A percentile compares a stretch with the other conserved stretches of the same genome.
Evolutionary conservation across 176 grass and related monocot species (phyloP).

Genomic region (Paspalum vaginatum): DNA sequence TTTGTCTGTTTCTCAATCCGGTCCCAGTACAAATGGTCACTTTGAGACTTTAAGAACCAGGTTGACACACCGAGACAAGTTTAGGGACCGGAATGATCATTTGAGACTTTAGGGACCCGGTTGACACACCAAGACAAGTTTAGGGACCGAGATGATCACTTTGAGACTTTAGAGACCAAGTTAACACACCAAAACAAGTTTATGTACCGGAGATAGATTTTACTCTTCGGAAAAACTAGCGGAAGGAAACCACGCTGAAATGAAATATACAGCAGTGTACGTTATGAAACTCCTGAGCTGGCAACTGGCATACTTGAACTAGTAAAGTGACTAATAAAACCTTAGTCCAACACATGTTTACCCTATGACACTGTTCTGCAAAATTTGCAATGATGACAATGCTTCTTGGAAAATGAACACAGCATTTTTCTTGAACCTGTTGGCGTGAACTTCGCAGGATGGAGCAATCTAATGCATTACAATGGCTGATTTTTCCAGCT

Average conservation of each 20-base stretch:
- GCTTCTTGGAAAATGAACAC: background rate
- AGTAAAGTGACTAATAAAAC: background rate
- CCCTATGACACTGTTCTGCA: background rate
- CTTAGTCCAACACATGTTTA: background rate
- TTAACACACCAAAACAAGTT: too few relatives aligned
- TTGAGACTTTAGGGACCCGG: too few relatives aligned
- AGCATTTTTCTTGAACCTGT: background rate
- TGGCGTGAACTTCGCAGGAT: background rate
- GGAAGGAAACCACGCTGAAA: background rate
- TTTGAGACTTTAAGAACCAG: too few relatives aligned
- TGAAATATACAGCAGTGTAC: background rate
- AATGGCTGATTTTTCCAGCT: background rate
- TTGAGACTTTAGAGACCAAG: too few relatives aligned
- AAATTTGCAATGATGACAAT: background rate
- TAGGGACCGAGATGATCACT: too few relatives aligned
- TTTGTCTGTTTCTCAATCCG: too few relatives aligned
- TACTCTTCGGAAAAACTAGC: too few relatives aligned
- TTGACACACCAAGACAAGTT: too few relatives aligned
- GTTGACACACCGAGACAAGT: too few relatives aligned
- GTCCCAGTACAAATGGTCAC: too few relatives aligned
- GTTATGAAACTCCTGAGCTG: background rate
- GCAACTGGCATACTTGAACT: background rate
- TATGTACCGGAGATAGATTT: too few relatives aligned
- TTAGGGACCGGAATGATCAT: too few relatives aligned
- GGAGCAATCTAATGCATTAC: conserved; percentile 4